Base-by-base conservation (phyloP, 2,329 filamentous ascomycete species). In the Albophoma yamanashiensis region DNA sequence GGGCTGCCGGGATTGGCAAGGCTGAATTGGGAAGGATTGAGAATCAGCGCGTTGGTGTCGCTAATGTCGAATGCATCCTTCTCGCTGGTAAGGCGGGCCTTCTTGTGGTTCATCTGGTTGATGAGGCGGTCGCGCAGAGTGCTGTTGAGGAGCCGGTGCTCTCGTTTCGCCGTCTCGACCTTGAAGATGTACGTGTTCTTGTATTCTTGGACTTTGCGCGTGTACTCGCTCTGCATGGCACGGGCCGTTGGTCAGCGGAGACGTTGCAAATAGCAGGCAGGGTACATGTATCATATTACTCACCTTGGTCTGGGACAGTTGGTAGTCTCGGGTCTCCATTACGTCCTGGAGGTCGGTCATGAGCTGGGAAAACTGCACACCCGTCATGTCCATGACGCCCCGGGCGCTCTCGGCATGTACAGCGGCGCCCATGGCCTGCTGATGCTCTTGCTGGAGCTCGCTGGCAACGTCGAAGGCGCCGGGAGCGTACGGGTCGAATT, bases 331-430 rank as follows among this genome's bases (percentile, higher is more conserved):
- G 68, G 91, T 84, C 74, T 97, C 92, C 65, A 96, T 86, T 9
- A 91, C 83, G 72, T 95, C 88, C 70, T 97, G 95, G 59, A 97
- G 84, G 63, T 93, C 86, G 65, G 91, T 85, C 25, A 94, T 85
- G 76, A 95, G 97, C 66, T 91, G 86, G 61, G 88, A 82, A 72
- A 96, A 97, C 69, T 89, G 85, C 68, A 87, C 90, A 1, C 94
- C 94, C 40, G 91, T 91, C 76, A 89, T 88, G 58, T 88, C 82
- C 34, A 90, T 70, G 69, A 89, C 74, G 68, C 83, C 82, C 75
- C 83, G 75, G 34, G 78, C 78, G 59, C 66, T 71, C 43, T 78
- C 76, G 22, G 74, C 72, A 57, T 76, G 70, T 7, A 73, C 71
- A 3, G 71, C 69, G 43, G 69, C 68, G 1, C 72, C 74, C 62